These are phyloP conservation scores for Xylariales sp. DNA, from an alignment of 2,329 filamentous ascomycete species.

Conservation along the genomic window DNA sequence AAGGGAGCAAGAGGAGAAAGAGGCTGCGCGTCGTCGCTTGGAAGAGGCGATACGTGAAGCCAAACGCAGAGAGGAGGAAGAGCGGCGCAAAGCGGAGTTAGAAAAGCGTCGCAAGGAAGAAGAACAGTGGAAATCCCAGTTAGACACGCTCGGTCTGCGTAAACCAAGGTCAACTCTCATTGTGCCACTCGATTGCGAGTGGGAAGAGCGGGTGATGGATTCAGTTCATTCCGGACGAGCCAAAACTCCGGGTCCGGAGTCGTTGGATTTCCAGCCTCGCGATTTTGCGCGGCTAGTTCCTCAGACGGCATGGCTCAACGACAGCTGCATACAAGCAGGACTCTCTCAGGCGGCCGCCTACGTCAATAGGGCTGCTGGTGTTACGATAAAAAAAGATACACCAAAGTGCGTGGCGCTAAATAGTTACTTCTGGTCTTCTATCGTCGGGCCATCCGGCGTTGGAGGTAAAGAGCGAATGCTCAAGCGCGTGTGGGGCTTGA, in stretches of 20 bases:
- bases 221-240: conserved; percentile 6
- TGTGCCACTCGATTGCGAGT: conserved; percentile 12
- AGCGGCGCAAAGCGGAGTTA: not conserved
- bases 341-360: conserved; percentile 56
- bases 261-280: conserved; percentile 45
- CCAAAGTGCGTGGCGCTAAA: conserved; percentile 61
- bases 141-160: conserved; percentile 17
- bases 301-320: conserved; percentile 65
- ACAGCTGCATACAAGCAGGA: conserved; percentile 68
- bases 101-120: not conserved
- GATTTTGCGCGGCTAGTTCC: conserved; percentile 62
- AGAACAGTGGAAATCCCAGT: conserved; percentile 1
- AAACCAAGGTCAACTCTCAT: conserved; percentile 15
- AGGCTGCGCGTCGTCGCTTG: too few relatives aligned
- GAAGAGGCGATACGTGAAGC: too few relatives aligned
- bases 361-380: conserved; percentile 53
- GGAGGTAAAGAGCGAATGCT: conserved; percentile 49
- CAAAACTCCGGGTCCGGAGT: conserved; percentile 29
- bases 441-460: conserved; percentile 41
- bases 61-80: not conserved
- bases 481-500: conserved; percentile 50
- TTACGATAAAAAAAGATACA: conserved; percentile 38
- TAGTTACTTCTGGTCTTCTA: conserved; percentile 60
- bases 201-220: conserved; percentile 15
- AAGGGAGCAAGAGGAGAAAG: too few relatives aligned